Base-by-base conservation (phyloP, 2,329 filamentous ascomycete species). In the Phialemoniopsis sp. region DNA sequence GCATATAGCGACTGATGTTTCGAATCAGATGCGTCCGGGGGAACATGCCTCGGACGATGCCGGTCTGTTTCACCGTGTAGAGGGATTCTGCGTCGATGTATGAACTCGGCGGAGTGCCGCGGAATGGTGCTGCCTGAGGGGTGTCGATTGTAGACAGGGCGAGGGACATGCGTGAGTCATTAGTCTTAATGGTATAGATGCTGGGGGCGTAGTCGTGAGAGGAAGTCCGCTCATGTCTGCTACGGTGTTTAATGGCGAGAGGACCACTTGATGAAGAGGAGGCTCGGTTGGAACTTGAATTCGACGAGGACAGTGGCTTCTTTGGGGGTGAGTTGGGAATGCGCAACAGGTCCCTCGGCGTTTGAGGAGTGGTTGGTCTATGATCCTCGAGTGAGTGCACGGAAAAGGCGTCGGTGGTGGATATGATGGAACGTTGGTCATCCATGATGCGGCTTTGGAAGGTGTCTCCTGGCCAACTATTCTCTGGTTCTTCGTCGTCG, bases 1-100 rank as follows among this genome's bases (percentile, higher is more conserved):
- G 71, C 64, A 84, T 81, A 45, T 82, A 85, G 29, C 80, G 68
- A 3, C 73, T 74, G 17, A 84, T 76, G 50, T 82, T 85, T 26
- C 71, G 67, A 9, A 83, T 62, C 8, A 85, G 63, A 47, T 82
- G 80, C 26, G 70, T 70, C 5, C 66, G 58, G 0, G 81, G 81
- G 37, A 83, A 84, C 36, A 78, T 69, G 1, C 76, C 77, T 28
- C 74, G 68, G 2, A 82, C 66, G 34, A 64, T 67, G 1, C 80
- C 79, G 2, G 73, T 74, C 21, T 62, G 62, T 2, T 72, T 63
- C 3, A 80, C 60, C 1, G 60, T 67, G 32, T 66, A 63, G 5
- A 80, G 58, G 1, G 72, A 70, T 45, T 71, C 67, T 0, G 65
- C 66, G 29, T 69, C 63, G 15, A 59, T 65, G 43, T 75, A 77